These are phyloP conservation scores for Daphne laureola DNA, from an alignment of 441 rosid genomes.

Conservation along the genomic window DNA sequence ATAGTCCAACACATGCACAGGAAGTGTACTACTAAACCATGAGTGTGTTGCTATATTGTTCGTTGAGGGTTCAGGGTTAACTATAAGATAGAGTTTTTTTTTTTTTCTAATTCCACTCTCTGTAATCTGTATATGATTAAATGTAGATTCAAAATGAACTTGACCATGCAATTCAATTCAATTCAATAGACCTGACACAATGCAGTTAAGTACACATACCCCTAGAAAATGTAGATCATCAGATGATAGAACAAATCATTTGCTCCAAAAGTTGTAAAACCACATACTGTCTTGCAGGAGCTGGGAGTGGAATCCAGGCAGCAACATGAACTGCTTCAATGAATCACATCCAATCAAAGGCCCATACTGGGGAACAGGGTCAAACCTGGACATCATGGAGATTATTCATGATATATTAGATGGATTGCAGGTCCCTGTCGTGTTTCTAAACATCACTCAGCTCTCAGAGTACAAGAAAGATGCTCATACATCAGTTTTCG, in stretches of 20 bases:
- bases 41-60: no score
- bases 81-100: no score
- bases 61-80: no score
- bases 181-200: no score
- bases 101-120: no score
- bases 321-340: constrained; percentile 70
- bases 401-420: constrained; percentile 37
- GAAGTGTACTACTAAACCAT: no score
- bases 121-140: no score
- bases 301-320: constrained; percentile 89
- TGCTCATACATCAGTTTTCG: constrained; percentile 70
- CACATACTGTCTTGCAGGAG: constrained; percentile 34
- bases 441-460: constrained; percentile 68
- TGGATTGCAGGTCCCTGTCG: constrained; percentile 38
- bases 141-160: no score
- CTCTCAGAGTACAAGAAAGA: constrained; percentile 84
- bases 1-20: no score
- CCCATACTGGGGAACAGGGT: constrained; percentile 80
- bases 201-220: no score
- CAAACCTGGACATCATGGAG: constrained; percentile 68
- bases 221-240: no score
- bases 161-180: no score
- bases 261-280: not conserved
- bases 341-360: constrained; percentile 59
- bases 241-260: not conserved